These are phyloP conservation scores for Pterula multifida DNA, from an alignment of 1,284 basidiomycete genomes.

Conservation along the genomic window DNA sequence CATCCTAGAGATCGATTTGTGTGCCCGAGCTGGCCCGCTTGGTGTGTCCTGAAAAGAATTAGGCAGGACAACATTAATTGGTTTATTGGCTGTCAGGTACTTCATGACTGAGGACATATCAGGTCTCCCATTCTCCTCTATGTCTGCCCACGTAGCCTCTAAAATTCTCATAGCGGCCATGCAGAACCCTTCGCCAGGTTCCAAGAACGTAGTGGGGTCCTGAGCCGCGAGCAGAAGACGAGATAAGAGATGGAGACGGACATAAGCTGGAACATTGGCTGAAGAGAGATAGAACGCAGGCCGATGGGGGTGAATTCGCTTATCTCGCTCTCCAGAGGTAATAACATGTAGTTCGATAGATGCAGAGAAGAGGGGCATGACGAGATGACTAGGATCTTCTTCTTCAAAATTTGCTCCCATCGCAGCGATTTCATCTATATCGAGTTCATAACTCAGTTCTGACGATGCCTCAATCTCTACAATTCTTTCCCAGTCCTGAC, in stretches of 20 bases:
- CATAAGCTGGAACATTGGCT: slow-evolving; percentile 62
- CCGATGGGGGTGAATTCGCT: not conserved
- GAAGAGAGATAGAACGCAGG: slow-evolving; percentile 52
- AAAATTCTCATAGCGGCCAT: slow-evolving; percentile 68
- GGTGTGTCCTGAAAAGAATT: not conserved
- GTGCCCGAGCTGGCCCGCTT: not conserved
- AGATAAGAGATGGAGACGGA: slow-evolving; percentile 76
- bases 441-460: slow-evolving; percentile 25
- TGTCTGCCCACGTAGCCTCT: slow-evolving; percentile 54
- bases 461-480: slow-evolving; percentile 5
- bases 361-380: slow-evolving; percentile 50
- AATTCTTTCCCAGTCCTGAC: slow-evolving; percentile 21
- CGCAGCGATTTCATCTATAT: slow-evolving; percentile 57
- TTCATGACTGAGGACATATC: slow-evolving; percentile 54
- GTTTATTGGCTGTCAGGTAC: slow-evolving; percentile 38
- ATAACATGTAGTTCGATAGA: slow-evolving; percentile 61
- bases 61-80: slow-evolving; percentile 5
- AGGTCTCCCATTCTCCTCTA: slow-evolving; percentile 63
- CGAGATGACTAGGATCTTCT: slow-evolving; percentile 31
- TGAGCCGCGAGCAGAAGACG: slow-evolving; percentile 44
- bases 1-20: not conserved
- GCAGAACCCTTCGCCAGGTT: slow-evolving; percentile 61
- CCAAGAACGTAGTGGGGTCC: slow-evolving; percentile 38
- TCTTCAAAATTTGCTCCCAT: slow-evolving; percentile 34
- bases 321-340: slow-evolving; percentile 33